Base-by-base conservation (phyloP, 2,329 filamentous ascomycete genomes). In the Neocucurbitaria cava region DNA sequence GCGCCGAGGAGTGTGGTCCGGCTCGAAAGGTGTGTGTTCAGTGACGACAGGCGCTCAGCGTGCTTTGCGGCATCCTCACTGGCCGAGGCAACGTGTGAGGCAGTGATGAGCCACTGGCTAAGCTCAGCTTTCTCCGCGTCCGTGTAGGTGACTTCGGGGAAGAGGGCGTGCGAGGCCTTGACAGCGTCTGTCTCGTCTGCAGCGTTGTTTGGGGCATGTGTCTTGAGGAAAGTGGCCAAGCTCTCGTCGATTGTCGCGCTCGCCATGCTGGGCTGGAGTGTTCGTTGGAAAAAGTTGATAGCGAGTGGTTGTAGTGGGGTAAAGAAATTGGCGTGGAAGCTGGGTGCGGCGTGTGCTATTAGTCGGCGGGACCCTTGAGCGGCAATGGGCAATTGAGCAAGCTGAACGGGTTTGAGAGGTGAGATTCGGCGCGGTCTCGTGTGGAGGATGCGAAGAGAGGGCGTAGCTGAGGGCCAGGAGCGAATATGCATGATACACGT, bases 1-100 rank as follows among this genome's bases (percentile, higher is more conserved):
- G 85, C 85, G 68, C 94, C 94, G 58, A 98, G 87, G 35, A 97
- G 82, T 36, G 93, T 97, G 56, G 93, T 96, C 65, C 92, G 91
- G 64, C 89, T 90, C 53, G 91, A 89, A 58, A 98, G 88, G 79
- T 96, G 92, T 53, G 85, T 83, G 82, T 98, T 96, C 68, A 98
- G 85, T 50, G 88, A 86, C 54, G 88, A 85, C 60, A 97, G 85
- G 57, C 92, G 88, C 60, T 87, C 83, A 26, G 85, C 77, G 10
- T 81, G 76, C 58, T 85, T 83, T 13, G 79, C 75, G 46, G 82
- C 78, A 59, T 89, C 85, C 68, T 87, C 82, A 54, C 85, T 53
- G 28, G 83, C 73, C 30, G 81, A 77, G 70, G 85, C 85, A 71
- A 96, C 85, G 63, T 89, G 87, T 57, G 88, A 84, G 38, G 91